Percentiles rank a stretch among this genome's conserved stretches.
phyloP scores from a whole-genome alignment of 768 basidiomycete species.

The Boletus sp. region DNA sequence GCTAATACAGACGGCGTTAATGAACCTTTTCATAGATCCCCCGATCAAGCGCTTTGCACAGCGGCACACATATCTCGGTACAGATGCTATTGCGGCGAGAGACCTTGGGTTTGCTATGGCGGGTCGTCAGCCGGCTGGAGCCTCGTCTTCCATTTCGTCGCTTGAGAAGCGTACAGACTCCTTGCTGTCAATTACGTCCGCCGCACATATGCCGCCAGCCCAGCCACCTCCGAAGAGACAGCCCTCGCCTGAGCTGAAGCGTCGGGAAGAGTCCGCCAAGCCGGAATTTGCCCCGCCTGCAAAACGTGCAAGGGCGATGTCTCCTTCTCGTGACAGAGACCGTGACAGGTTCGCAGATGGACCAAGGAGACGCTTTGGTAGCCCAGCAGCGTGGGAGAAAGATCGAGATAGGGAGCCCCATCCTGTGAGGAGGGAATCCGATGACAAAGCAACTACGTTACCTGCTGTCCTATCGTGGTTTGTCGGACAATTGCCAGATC shows the following conservation, averaged over 20 bases:
- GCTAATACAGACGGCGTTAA: neutral
- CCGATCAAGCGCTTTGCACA: conserved; percentile 90
- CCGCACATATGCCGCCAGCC: conserved; percentile 22
- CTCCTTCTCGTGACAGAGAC: conserved; percentile 50
- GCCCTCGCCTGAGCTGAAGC: conserved; percentile 35
- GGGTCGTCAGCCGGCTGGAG: conserved; percentile 23
- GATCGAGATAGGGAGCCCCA: conserved; percentile 43
- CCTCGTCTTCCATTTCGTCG: conserved; percentile 18
- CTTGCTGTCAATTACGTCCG: conserved; percentile 31
- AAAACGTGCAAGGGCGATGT: conserved; percentile 45
- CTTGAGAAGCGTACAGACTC: conserved; percentile 38
- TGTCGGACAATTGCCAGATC: conserved; percentile 70
- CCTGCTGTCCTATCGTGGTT: conserved; percentile 77
- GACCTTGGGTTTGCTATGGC: conserved; percentile 80
- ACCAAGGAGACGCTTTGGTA: conserved; percentile 40
- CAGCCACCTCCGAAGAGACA: conserved; percentile 30
- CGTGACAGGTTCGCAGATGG: conserved; percentile 40
- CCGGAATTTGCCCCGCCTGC: conserved; percentile 38
- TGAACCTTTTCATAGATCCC: conserved; percentile 51
- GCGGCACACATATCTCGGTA: conserved; percentile 65
- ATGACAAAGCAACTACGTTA: conserved; percentile 49
- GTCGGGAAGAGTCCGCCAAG: conserved; percentile 41
- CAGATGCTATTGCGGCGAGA: conserved; percentile 83
- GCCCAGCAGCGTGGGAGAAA: conserved; percentile 41
- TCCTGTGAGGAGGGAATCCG: conserved; percentile 35